Evolutionary conservation across 495 filamentous ascomycete genomes (phyloP), one percentile per base, ranked within the genome.

Genomic region (Hypomontagnella monticulosa): DNA sequence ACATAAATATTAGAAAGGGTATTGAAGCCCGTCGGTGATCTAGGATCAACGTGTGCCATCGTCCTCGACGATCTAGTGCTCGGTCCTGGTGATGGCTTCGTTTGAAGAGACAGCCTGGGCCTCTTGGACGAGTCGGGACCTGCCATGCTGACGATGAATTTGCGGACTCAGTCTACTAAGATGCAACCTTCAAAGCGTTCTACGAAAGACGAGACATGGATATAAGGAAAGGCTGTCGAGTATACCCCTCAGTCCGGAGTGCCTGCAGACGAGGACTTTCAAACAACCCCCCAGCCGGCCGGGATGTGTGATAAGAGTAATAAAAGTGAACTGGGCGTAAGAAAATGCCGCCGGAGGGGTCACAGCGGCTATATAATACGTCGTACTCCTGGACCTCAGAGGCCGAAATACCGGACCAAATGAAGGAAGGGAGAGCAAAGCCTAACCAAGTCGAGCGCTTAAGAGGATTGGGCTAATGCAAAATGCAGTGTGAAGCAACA

Each of bases 71-170:
- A 70, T 47, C 75, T 71, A 41, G 61, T 64, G 43, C 58, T 72
- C 8, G 74, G 55, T 54, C 53, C 53, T 12, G 60, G 49, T 23
- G 57, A 48, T 7, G 70, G 20, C 57, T 75, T 81, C 48, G 92
- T 97, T 78, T 96, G 90, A 34, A 97, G 85, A 53, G 89, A 90
- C 66, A 97, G 82, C 78, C 91, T 90, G 1, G 93, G 93, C 75
- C 89, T 81, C 74, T 85, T 88, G 19, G 79, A 63, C 15, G 33
- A 47, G 36, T 55, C 63, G 8, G 66, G 50, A 36, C 51, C 55
- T 36, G 66, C 23, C 69, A 72, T 74, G 38, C 27, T 56, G 55
- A 60, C 41, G 38, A 61, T 33, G 18, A 15, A 20, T 40, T 44
- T 19, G 32, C 18, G 23, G 9, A 56, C 12, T 59, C 5, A 14